Base-by-base conservation (phyloP, 2,329 filamentous ascomycete genomes). In the Hypoxylon sp. region DNA sequence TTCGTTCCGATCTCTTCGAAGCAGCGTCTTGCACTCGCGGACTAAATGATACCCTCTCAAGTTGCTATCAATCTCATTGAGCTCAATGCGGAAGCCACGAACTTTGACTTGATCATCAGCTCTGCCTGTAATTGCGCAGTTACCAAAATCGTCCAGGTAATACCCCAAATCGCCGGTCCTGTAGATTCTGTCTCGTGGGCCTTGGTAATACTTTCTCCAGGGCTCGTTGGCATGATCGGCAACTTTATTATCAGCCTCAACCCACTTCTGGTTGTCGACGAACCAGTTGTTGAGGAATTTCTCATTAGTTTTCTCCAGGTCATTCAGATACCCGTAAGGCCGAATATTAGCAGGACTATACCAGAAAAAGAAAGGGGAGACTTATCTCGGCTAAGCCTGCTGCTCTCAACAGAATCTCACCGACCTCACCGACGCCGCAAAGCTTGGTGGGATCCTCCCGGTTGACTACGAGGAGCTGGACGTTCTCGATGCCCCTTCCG, bases 81-180 rank as follows among this genome's bases (percentile, higher is more conserved):
- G 88, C 79, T 99, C 95, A 70, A 99, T 97, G 64, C 94, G 86
- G 84, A 97, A 98, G 1, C 94, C 94, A 63, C 95, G 90, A 68
- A 98, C 94, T 82, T 98, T 99, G 80, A 97, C 92, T 75, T 98
- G 94, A 73, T 98, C 94, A 26, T 98, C 94, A 24, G 88, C 89
- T 61, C 95, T 85, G 20, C 94, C 94, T 8, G 91, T 89, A 17
- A 63, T 56, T 30, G 64, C 52, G 20, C 68, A 57, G 13, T 61
- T 51, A 56, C 65, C 72, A 10, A 62, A 65, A n/a, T 58, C 50
- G 19, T 26, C 24, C 24, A 69, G 67, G 26, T 70, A 71, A 1
- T 86, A 82, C 3, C 94, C 94, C 3, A 99, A 80, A 75, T 98
- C 94, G 24, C 94, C 95, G 39, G 90, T 95, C 20, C 91, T 82